Evolutionary conservation across 2,329 filamentous ascomycete genomes (phyloP).

Genomic region (Botrytis sinoallii): DNA sequence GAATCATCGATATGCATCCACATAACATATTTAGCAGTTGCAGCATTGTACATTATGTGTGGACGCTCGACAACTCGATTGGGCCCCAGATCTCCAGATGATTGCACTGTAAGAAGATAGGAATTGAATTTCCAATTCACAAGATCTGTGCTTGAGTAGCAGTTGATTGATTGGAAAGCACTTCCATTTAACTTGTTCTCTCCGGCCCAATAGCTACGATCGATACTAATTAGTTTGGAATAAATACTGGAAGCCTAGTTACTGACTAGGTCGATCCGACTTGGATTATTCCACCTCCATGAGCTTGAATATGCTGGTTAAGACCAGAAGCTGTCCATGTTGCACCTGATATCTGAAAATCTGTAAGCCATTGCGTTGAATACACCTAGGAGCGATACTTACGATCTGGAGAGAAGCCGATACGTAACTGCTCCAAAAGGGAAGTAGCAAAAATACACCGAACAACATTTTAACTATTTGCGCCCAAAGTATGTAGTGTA

Average conservation of each 20-base stretch:
- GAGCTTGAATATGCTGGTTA: slow-evolving; percentile 60
- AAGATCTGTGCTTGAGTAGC: slow-evolving; percentile 61
- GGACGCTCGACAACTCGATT: slow-evolving; percentile 63
- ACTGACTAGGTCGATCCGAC: slow-evolving; percentile 47
- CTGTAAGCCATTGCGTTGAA: background rate
- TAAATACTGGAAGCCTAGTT: background rate
- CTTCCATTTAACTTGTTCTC: slow-evolving; percentile 66
- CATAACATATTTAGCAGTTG: slow-evolving; percentile 63
- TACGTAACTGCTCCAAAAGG: background rate
- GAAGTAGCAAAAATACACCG: background rate
- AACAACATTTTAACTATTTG: background rate
- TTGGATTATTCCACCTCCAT: slow-evolving; percentile 62
- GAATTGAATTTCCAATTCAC: slow-evolving; percentile 62
- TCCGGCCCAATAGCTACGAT: slow-evolving; percentile 50
- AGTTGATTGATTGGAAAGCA: slow-evolving; percentile 63
- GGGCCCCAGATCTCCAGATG: slow-evolving; percentile 56
- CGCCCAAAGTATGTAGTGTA: background rate
- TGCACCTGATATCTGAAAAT: slow-evolving; percentile 32
- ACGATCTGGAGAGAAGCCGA: slow-evolving; percentile 18
- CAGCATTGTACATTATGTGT: slow-evolving; percentile 65
- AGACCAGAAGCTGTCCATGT: slow-evolving; percentile 35
- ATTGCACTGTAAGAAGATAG: slow-evolving; percentile 53
- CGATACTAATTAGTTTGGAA: background rate
- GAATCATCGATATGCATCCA: slow-evolving; percentile 65
- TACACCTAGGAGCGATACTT: background rate